These are phyloP conservation scores for Sporothrix luriei DNA, from an alignment of 2,329 filamentous ascomycete species.

Conservation along the genomic window DNA sequence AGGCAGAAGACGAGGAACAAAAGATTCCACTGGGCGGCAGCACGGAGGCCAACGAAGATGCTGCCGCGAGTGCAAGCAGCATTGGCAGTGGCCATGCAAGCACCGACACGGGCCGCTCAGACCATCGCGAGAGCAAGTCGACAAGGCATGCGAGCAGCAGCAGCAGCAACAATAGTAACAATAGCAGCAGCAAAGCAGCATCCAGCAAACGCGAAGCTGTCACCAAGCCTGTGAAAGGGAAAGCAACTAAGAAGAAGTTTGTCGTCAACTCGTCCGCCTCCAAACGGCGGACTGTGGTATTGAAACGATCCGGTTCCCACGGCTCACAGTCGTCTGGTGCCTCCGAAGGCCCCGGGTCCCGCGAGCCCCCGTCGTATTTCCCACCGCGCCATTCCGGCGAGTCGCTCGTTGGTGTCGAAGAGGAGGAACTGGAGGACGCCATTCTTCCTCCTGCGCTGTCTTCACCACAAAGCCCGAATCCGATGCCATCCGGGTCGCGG, in stretches of 20 bases:
- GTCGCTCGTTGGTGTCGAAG: conserved; percentile 18
- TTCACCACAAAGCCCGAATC: not conserved
- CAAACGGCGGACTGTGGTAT: conserved; percentile 52
- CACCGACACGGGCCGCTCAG: not conserved
- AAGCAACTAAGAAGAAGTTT: conserved; percentile 43
- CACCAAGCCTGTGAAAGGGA: conserved; percentile 14
- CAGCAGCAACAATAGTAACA: conserved; percentile 27
- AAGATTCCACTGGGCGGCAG: conserved; percentile 6
- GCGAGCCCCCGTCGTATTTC: conserved; percentile 25
- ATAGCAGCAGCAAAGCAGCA: conserved; percentile 12
- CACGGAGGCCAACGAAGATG: conserved; percentile 38
- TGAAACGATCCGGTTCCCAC: conserved; percentile 54
- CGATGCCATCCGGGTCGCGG: not conserved
- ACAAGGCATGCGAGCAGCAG: not conserved
- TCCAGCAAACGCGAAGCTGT: conserved; percentile 5
- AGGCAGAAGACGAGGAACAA: conserved; percentile 40
- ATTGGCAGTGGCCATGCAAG: not conserved
- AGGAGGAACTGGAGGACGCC: conserved; percentile 22
- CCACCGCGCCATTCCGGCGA: conserved; percentile 20
- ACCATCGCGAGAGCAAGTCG: not conserved
- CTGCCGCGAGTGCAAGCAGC: conserved; percentile 28
- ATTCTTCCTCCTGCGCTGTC: not conserved
- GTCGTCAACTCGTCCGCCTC: conserved; percentile 49
- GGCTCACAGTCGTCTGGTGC: conserved; percentile 53
- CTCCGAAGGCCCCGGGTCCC: conserved; percentile 40